A percentile compares a stretch with the other conserved stretches of the same genome.
These are phyloP conservation scores for Neurospora intermedia DNA, from an alignment of 495 filamentous ascomycete genomes.

Conservation along the genomic window DNA sequence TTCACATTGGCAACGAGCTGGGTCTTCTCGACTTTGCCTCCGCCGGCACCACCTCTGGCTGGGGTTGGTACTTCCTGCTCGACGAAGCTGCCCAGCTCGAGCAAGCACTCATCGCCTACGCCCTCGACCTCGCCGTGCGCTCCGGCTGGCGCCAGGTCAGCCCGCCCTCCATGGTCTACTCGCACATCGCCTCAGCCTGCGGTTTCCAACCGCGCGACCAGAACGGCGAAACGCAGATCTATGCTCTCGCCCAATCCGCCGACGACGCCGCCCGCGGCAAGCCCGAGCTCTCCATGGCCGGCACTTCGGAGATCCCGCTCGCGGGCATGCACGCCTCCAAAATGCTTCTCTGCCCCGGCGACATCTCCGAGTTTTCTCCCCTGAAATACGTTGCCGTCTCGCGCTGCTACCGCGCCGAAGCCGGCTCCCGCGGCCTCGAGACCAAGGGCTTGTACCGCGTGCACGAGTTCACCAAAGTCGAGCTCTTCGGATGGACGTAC, in stretches of 20 bases:
- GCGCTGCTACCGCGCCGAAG: conserved; percentile 88
- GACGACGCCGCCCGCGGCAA: conserved; percentile 48
- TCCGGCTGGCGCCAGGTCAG: conserved; percentile 66
- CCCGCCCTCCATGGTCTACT: conserved; percentile 85
- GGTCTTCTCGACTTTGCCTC: conserved; percentile 75
- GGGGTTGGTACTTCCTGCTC: conserved; percentile 93
- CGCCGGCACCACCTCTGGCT: conserved; percentile 70
- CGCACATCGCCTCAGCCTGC: conserved; percentile 78
- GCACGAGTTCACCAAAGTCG: conserved; percentile 98
- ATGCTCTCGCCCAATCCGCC: conserved; percentile 53
- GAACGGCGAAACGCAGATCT: conserved; percentile 84
- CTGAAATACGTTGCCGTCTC: conserved; percentile 72
- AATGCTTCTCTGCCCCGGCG: conserved; percentile 36
- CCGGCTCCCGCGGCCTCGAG: conserved; percentile 75
- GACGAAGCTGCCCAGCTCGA: conserved; percentile 86
- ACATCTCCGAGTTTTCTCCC: conserved; percentile 46
- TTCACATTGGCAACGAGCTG: conserved; percentile 71
- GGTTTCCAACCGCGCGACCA: conserved; percentile 91
- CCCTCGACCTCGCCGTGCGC: conserved; percentile 54
- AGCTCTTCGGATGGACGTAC: conserved; percentile 82
- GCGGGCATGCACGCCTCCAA: conserved; percentile 79
- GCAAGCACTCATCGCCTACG: conserved; percentile 83
- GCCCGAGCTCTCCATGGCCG: conserved; percentile 63
- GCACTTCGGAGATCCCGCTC: conserved; percentile 88
- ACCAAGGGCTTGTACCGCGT: conserved; percentile 95